Percentiles rank a stretch among this genome's conserved stretches.
phyloP scores from a whole-genome alignment of 768 basidiomycete genomes.

The Podaxis mareebaensis region DNA sequence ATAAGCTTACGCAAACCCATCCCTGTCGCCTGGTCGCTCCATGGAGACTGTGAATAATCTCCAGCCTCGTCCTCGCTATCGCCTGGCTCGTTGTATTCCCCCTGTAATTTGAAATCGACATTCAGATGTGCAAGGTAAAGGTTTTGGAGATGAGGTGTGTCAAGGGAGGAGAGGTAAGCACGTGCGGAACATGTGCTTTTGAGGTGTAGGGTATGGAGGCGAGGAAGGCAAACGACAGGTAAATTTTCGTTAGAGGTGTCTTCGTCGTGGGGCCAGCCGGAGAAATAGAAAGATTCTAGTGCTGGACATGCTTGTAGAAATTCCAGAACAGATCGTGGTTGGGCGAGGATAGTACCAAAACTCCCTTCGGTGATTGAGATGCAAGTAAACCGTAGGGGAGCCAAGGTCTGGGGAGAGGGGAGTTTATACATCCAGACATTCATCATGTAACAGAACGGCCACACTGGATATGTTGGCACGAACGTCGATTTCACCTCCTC shows the following conservation, averaged over 20 bases:
- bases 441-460: constrained; percentile 38
- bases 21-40: constrained; percentile 75
- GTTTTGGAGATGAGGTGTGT: constrained; percentile 57
- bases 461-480: constrained; percentile 30
- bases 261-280: constrained; percentile 50
- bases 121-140: constrained; percentile 71
- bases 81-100: constrained; percentile 48
- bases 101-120: constrained; percentile 51
- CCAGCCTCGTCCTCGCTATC: constrained; percentile 74
- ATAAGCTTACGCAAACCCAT: constrained; percentile 76
- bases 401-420: constrained; percentile 44
- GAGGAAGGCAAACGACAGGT: constrained; percentile 53
- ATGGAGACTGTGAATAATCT: constrained; percentile 78
- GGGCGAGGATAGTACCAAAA: constrained; percentile 36
- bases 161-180: constrained; percentile 61
- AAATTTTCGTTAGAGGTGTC: constrained; percentile 27
- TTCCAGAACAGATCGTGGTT: constrained; percentile 51
- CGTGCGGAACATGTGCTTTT: constrained; percentile 64
- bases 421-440: constrained; percentile 50
- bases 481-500: constrained; percentile 32
- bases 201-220: constrained; percentile 57
- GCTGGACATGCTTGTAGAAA: constrained; percentile 64
- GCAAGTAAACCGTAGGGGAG: constrained; percentile 55
- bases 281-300: constrained; percentile 58
- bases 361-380: constrained; percentile 57